Conservation (phyloP, 2,329 filamentous ascomycete species). For the Zymoseptoria pseudotritici region DNA sequence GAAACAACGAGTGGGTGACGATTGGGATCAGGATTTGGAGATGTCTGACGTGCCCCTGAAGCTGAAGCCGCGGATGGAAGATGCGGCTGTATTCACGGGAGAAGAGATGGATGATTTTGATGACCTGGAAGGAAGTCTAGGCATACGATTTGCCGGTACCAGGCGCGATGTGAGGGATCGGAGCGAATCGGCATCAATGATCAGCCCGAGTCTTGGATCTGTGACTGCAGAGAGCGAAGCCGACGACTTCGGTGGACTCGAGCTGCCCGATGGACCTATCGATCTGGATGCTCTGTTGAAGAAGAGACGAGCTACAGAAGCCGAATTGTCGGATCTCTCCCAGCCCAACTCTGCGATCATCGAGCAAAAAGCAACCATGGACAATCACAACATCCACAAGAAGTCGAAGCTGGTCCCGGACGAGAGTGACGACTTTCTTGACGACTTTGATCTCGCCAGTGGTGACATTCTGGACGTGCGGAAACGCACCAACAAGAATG, state of each 20-base stretch:
- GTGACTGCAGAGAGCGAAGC: constrained; percentile 94
- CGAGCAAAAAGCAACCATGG: constrained; percentile 31
- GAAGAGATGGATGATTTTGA: constrained; percentile 65
- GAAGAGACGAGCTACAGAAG: constrained; percentile 53
- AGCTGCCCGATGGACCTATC: constrained; percentile 75
- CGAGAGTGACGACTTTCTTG: constrained; percentile 67
- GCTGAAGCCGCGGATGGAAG: constrained; percentile 31
- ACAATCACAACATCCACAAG: constrained; percentile 29
- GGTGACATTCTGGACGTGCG: constrained; percentile 67
- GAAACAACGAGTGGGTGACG: constrained; percentile 39
- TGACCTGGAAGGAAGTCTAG: constrained; percentile 89
- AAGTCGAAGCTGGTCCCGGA: constrained; percentile 28
- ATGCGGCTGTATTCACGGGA: constrained; percentile 26
- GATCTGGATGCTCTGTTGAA: constrained; percentile 74
- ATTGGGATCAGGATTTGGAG: constrained; percentile 46
- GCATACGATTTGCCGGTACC: constrained; percentile 83
- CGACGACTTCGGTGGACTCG: constrained; percentile 81
- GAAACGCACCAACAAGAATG: constrained; percentile 82
- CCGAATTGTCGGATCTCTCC: constrained; percentile 28
- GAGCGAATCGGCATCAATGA: constrained; percentile 78
- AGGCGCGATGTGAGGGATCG: constrained; percentile 68
- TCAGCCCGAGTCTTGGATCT: constrained; percentile 89
- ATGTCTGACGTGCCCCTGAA: constrained; percentile 37
- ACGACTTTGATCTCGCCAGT: constrained; percentile 78
- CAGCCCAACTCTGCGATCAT: constrained; percentile 22